phyloP scores from a whole-genome alignment of 192 early-diverging fungal genomes.

The Coemansia sp. region DNA sequence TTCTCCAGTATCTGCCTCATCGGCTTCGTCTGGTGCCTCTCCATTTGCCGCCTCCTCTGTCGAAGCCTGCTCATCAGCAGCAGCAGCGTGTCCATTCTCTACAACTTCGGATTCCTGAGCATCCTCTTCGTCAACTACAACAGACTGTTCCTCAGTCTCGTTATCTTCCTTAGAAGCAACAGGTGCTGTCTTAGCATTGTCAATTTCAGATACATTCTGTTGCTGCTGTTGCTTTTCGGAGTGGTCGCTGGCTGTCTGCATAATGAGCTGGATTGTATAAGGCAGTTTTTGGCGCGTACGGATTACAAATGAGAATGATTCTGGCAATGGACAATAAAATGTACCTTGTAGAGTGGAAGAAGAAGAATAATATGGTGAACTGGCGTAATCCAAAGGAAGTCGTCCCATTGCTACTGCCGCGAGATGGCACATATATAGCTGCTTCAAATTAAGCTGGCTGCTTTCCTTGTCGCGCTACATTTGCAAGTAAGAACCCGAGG shows the following conservation, averaged over 20 bases:
- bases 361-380: constrained; percentile 33
- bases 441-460: constrained; percentile 18
- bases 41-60: constrained; percentile 18
- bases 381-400: constrained; percentile 36
- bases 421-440: constrained; percentile 47
- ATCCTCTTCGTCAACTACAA: not conserved
- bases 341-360: not conserved
- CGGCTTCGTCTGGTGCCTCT: not conserved
- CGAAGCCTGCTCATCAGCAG: constrained; percentile 28
- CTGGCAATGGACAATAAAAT: constrained; percentile 19
- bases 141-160: not conserved
- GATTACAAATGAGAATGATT: constrained; percentile 43
- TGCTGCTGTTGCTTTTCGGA: not conserved
- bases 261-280: constrained; percentile 26
- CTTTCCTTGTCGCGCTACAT: constrained; percentile 47
- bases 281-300: constrained; percentile 28
- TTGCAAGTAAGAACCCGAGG: not conserved
- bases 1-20: not conserved
- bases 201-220: not conserved
- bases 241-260: constrained; percentile 33
- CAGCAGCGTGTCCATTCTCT: not conserved
- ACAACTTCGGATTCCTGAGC: not conserved
- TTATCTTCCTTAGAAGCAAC: not conserved
- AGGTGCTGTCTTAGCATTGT: too few relatives aligned
- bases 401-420: constrained; percentile 32